Percentiles rank a stretch among this genome's conserved stretches.
phyloP scores from a whole-genome alignment of 495 filamentous ascomycete genomes.

The Aspergillus asperescens region DNA sequence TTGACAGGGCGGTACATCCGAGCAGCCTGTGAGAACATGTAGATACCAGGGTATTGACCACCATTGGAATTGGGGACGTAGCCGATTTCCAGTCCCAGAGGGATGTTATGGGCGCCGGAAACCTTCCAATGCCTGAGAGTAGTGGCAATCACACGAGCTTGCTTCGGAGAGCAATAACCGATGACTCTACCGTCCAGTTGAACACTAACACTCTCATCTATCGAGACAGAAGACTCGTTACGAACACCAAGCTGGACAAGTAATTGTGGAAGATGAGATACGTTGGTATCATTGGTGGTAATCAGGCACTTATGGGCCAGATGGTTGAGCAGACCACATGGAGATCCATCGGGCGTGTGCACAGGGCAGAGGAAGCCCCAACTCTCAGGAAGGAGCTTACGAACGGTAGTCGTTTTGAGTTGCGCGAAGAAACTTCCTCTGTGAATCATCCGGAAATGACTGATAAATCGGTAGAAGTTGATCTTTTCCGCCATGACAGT shows the following conservation, averaged over 20 bases:
- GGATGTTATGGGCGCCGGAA: constrained; percentile 79
- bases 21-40: constrained; percentile 79
- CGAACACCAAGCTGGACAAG: constrained; percentile 73
- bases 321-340: constrained; percentile 93
- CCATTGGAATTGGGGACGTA: constrained; percentile 80
- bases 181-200: constrained; percentile 86
- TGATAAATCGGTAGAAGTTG: constrained; percentile 98
- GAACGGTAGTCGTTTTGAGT: constrained; percentile 92
- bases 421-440: constrained; percentile 98
- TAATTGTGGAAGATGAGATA: constrained; percentile 63
- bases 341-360: constrained; percentile 92
- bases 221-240: constrained; percentile 63
- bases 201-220: constrained; percentile 75
- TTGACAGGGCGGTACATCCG: constrained; percentile 90
- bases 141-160: constrained; percentile 72
- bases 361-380: constrained; percentile 98
- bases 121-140: constrained; percentile 93
- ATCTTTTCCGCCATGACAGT: constrained; percentile 97
- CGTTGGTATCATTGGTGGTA: constrained; percentile 63
- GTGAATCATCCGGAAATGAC: constrained; percentile 98
- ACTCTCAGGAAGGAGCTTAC: constrained; percentile 91
- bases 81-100: constrained; percentile 81
- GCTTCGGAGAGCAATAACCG: constrained; percentile 80
- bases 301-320: constrained; percentile 93
- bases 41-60: constrained; percentile 92